Evolutionary conservation across 192 early-diverging fungal genomes (phyloP), one percentile per base, ranked within the genome.

Genomic region (Backusella tarrabulga): DNA sequence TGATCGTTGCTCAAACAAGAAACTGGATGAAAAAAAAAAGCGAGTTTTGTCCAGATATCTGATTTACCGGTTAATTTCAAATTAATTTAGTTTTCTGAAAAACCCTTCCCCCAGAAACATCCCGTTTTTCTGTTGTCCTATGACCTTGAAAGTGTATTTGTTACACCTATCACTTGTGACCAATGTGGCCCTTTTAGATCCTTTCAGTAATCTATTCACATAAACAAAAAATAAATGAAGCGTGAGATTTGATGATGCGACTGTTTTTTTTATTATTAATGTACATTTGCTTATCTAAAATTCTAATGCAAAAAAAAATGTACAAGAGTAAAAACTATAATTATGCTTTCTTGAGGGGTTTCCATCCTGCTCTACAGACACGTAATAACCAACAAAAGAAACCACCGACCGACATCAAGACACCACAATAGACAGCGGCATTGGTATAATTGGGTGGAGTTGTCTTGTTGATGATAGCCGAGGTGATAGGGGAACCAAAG

Each of bases 401-500:
- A 11, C 68, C 70, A 19, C 77, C 77, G 50, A 66, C 71, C 2
- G 71, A 26, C n/a, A 78, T 67, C 6, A 67, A 42, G 52, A 56
- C 46, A 34, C 77, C 77, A 21, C 70, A 56, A 71, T 71, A 78
- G 29, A 66, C 66, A 19, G 77, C 77, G 17, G 71, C 77, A 35
- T 72, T 67, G 35, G 40, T 23, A 50, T 78, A 78, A 63, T 63
- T 63, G 23, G 56, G 56, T 12, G 56, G 56, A 26, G 34, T 40
- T 21, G 77, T 50, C 9, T 44, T 70, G 15, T 68, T 66, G 14
- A 85, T 76, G 26, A 83, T 77, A 1, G 79, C 79, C 4, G 81
- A 78, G 3, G 79, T 81, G 44, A 85, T 80, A 5, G 84, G 84
- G 1, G 79, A 78, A 60, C 81, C 84, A 19, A 85, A 74, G 7